phyloP scores from a whole-genome alignment of 371 early-diverging fungal genomes.

The Rhizopus stolonifer region DNA sequence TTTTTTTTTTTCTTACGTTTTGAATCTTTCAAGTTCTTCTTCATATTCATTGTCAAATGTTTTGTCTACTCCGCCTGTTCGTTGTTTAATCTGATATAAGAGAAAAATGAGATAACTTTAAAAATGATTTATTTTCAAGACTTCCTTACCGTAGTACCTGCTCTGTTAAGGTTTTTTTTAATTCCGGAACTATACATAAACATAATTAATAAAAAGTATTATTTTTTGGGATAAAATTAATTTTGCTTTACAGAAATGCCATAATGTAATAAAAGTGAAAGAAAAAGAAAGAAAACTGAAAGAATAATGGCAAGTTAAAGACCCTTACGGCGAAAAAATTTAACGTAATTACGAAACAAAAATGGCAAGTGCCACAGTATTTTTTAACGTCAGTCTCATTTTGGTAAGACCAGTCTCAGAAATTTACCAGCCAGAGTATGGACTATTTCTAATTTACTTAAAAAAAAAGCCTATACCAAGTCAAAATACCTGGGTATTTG shows the following conservation, averaged over 20 bases:
- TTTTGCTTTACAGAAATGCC: conserved; percentile 40
- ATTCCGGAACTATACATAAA: conserved; percentile 67
- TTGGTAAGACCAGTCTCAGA: no score
- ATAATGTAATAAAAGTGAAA: conserved; percentile 13
- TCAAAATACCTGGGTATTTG: no score
- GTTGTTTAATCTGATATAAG: conserved; percentile 63
- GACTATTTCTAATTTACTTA: no score
- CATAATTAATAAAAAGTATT: not conserved
- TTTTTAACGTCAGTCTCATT: no score
- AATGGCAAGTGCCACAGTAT: not conserved
- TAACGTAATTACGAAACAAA: not conserved
- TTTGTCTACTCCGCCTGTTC: conserved; percentile 68
- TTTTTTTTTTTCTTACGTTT: conserved; percentile 51
- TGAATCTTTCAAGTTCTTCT: conserved; percentile 81
- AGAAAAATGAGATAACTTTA: not conserved
- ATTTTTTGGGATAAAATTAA: conserved; percentile 10
- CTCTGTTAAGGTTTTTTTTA: conserved; percentile 82
- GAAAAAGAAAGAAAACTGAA: not conserved
- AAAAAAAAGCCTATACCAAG: no score
- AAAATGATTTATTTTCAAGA: not conserved
- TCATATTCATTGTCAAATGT: conserved; percentile 86
- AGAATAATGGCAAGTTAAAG: no score
- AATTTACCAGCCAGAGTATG: no score
- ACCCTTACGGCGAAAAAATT: no score
- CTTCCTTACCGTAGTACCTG: conserved; percentile 71